Conservation (phyloP, 768 basidiomycete genomes). For the Termitomyces sp. region DNA sequence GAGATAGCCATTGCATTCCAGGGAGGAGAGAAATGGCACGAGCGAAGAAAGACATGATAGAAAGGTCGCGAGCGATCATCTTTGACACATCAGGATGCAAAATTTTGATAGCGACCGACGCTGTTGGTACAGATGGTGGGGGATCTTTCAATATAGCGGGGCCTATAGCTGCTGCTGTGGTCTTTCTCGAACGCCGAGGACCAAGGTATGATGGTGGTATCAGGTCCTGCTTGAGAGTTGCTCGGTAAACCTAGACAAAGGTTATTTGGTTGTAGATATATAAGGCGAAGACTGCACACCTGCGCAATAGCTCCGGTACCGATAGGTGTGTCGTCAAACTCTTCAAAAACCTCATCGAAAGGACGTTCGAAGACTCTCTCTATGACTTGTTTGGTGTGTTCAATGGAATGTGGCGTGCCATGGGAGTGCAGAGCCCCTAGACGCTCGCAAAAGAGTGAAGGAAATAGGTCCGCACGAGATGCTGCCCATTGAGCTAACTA, state of each 20-base stretch:
- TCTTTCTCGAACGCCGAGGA: conserved; percentile 60
- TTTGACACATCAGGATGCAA: conserved; percentile 86
- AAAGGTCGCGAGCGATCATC: conserved; percentile 83
- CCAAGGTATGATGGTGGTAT: conserved; percentile 82
- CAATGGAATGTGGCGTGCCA: conserved; percentile 75
- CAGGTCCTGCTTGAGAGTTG: conserved; percentile 78
- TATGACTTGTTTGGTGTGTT: conserved; percentile 78
- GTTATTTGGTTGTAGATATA: background rate
- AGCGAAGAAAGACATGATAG: conserved; percentile 95
- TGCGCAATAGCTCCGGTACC: conserved; percentile 99
- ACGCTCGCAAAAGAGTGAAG: conserved; percentile 76
- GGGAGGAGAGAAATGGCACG: conserved; percentile 73
- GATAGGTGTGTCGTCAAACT: conserved; percentile 83
- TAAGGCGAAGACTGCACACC: conserved; percentile 28
- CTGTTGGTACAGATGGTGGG: conserved; percentile 71
- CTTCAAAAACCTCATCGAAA: conserved; percentile 88
- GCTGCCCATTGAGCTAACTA: conserved; percentile 99
- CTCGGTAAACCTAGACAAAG: conserved; percentile 73
- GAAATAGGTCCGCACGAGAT: conserved; percentile 92
- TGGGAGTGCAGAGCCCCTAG: conserved; percentile 88
- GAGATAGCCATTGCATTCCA: conserved; percentile 94
- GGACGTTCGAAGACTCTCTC: conserved; percentile 79
- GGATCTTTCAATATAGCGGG: conserved; percentile 62
- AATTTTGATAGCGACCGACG: conserved; percentile 93
- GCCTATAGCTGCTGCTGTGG: conserved; percentile 41